Evolutionary conservation across 1,139 yeast genomes (phyloP), one percentile per base, ranked within the genome.

Genomic region (Yamadazyma oceani): DNA sequence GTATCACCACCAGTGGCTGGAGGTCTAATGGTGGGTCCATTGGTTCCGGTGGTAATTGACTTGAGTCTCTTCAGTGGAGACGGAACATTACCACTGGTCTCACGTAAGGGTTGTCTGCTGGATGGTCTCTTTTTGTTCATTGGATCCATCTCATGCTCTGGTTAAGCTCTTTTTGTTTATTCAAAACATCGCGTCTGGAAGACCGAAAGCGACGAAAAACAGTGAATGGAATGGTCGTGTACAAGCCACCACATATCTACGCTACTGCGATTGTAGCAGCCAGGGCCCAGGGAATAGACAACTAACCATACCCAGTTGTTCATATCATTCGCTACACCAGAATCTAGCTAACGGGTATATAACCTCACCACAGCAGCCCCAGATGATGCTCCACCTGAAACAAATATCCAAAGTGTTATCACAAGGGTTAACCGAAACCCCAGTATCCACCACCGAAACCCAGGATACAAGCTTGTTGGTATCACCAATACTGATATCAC

Each of bases 331-430:
- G n/a, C 26, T 3, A 10, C 4, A 17, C 16, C 4, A 25, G 13
- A 9, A 13, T 28, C 37, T 22, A 22, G 34, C 12, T n/a, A 11
- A 16, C 31, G 8, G 15, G 13, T 13, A 7, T 16, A n/a, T 14
- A 15, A n/a, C 26, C 17, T 12, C 4, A 17, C 11, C 24, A 22
- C 24, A 9, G 11, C 24, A 22, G 11, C 24, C 24, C 10, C 24
- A 10, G 5, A 14, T n/a, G 29, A 75, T 76, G 82, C 62, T 76
- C 34, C 78, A 74, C 45, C 72, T 71, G 46, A 66, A 63, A 41
- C 70, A 70, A 41, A 64, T 76, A 31, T 58, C 75, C 9, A 54
- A 59, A 32, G 59, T 75, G 13, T 57, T 76, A 35, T 54, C 68
- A 15, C 75, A 72, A 50, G 74, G 65, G 2, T 56, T 75, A 37